Conservation (phyloP, 1,139 yeast genomes). For the Geotrichum carabidarum region DNA sequence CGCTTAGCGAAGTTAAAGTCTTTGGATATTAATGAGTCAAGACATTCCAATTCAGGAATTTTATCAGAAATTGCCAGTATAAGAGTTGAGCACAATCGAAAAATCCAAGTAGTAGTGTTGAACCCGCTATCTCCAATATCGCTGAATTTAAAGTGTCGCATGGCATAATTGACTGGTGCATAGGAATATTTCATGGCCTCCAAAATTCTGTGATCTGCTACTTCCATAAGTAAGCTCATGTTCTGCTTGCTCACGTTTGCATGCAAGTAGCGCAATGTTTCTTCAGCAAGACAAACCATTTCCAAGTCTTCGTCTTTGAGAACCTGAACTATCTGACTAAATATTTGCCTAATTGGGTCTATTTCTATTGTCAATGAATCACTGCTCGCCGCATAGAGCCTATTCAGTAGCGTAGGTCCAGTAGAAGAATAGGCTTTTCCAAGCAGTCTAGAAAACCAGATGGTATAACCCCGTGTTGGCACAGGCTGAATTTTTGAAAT, state of each 20-base stretch:
- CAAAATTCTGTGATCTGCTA: neutral
- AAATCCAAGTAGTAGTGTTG: slow-evolving; percentile 11
- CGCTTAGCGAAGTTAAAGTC: slow-evolving; percentile 9
- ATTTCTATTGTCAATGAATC: neutral
- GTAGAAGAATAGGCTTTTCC: slow-evolving; percentile 9
- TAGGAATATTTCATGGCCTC: slow-evolving; percentile 1
- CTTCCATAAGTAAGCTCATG: neutral
- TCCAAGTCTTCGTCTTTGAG: slow-evolving; percentile 1
- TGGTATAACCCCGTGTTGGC: slow-evolving; percentile 9
- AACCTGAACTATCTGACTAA: neutral
- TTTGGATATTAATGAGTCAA: neutral
- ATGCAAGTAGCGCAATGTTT: slow-evolving; percentile 3
- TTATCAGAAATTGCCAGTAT: neutral
- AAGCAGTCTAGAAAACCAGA: slow-evolving; percentile 14
- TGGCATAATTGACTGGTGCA: neutral
- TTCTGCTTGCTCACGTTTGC: neutral
- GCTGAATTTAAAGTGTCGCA: neutral
- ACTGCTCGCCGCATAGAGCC: neutral
- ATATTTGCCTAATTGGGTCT: slow-evolving; percentile 9
- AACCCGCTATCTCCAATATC: neutral
- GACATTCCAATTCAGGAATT: slow-evolving; percentile 7
- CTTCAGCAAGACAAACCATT: slow-evolving; percentile 10
- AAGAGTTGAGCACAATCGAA: slow-evolving; percentile 10
- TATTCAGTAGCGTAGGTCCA: neutral
- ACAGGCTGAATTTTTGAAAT: slow-evolving; percentile 2